phyloP scores from a whole-genome alignment of 148 eudicot species.

The Tetragonia tetragonoides region DNA sequence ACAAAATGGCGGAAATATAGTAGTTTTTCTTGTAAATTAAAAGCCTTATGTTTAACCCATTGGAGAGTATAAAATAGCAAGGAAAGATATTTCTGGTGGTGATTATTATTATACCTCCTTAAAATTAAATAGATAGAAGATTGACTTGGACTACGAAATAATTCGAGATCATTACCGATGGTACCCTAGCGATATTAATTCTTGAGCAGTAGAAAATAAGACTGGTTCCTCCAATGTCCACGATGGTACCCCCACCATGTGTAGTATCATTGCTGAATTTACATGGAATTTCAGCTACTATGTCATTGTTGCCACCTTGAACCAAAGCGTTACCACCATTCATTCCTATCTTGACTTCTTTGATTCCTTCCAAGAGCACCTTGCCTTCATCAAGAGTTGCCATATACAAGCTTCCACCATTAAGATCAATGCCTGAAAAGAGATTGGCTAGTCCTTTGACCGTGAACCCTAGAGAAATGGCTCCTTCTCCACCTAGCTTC shows the following conservation, averaged over 20 bases:
- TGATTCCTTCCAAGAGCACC: slow-evolving; percentile 30
- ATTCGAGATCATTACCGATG: slow-evolving; percentile 31
- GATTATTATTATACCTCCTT: too few relatives aligned
- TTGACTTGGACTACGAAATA: neutral
- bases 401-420: slow-evolving; percentile 46
- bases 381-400: slow-evolving; percentile 35
- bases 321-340: slow-evolving; percentile 23
- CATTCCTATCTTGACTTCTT: slow-evolving; percentile 30
- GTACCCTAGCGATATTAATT: slow-evolving; percentile 38
- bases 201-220: slow-evolving; percentile 41
- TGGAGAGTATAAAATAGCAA: too few relatives aligned
- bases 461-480: slow-evolving; percentile 51
- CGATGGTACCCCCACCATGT: slow-evolving; percentile 11
- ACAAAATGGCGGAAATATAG: too few relatives aligned
- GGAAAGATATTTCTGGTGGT: too few relatives aligned
- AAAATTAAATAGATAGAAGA: neutral
- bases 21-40: too few relatives aligned
- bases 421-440: slow-evolving; percentile 25
- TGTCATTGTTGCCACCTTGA: slow-evolving; percentile 10
- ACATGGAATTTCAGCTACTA: slow-evolving; percentile 39
- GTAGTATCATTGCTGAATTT: slow-evolving; percentile 20
- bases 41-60: too few relatives aligned
- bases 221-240: slow-evolving; percentile 34
- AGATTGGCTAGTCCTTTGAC: slow-evolving; percentile 20
- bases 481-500: slow-evolving; percentile 32